Percentiles rank a stretch among this genome's conserved stretches.
These are phyloP conservation scores for Aureobasidium lini DNA, from an alignment of 2,329 filamentous ascomycete genomes.

Conservation along the genomic window DNA sequence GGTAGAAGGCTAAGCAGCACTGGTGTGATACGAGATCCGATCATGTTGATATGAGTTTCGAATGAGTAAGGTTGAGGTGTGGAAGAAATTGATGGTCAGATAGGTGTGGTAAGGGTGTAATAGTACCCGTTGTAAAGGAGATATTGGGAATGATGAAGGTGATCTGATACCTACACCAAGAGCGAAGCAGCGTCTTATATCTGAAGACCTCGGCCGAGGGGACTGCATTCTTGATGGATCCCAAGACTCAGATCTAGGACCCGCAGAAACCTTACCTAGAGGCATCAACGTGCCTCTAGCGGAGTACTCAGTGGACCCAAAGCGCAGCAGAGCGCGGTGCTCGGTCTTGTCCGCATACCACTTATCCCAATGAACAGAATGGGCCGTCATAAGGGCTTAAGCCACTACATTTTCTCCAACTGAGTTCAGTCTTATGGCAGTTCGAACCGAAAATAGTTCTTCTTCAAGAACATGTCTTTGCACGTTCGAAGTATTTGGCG, in stretches of 20 bases:
- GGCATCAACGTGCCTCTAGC: background rate
- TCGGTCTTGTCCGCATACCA: constrained; percentile 3
- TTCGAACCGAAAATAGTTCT: background rate
- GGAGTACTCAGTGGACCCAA: background rate
- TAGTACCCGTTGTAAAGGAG: no score
- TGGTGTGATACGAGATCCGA: background rate
- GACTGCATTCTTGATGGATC: background rate
- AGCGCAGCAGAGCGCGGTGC: background rate
- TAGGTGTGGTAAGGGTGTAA: no score
- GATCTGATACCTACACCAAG: background rate
- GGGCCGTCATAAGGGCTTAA: background rate
- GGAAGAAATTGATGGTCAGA: background rate
- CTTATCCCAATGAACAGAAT: background rate
- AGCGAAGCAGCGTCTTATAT: background rate
- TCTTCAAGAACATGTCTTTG: background rate
- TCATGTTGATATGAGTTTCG: background rate
- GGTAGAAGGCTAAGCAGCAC: background rate
- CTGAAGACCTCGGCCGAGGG: background rate
- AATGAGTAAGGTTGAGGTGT: no score
- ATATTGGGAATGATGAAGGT: background rate
- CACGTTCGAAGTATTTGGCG: background rate
- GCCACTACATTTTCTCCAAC: background rate
- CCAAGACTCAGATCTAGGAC: background rate
- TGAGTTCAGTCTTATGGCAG: background rate
- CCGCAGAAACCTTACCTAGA: background rate